These are phyloP conservation scores for Nannochloropsis salina DNA, from an alignment of 108 stramenopile species.

Conservation along the genomic window DNA sequence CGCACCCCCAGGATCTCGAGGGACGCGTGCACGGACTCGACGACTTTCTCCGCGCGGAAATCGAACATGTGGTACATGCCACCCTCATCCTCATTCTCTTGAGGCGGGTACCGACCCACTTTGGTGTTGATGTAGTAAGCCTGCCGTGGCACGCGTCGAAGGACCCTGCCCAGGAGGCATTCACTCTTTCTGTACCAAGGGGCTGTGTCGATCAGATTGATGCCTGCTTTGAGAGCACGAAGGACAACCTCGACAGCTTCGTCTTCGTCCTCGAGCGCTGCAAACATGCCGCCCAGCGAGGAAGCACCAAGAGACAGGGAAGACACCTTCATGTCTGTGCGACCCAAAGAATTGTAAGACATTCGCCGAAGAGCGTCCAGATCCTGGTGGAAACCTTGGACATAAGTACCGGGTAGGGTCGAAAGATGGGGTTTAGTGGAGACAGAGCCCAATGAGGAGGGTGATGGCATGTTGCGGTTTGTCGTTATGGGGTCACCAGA, in stretches of 20 bases:
- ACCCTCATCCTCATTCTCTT: not conserved
- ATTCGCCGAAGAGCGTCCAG: not conserved
- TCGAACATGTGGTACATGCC: not conserved
- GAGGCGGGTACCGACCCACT: not conserved
- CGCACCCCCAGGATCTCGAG: not conserved
- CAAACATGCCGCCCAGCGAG: not conserved
- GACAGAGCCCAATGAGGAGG: no score
- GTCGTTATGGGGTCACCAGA: no score
- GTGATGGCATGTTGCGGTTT: no score
- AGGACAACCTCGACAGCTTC: not conserved
- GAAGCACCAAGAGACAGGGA: not conserved
- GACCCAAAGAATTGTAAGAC: not conserved
- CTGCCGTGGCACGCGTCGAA: not conserved
- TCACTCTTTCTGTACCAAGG: not conserved
- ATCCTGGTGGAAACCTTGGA: not conserved
- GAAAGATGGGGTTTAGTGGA: not conserved
- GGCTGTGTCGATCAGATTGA: not conserved
- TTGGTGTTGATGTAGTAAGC: slow-evolving; percentile 18
- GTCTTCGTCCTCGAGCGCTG: not conserved
- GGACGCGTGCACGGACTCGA: not conserved
- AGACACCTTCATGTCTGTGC: not conserved
- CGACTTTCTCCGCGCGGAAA: not conserved
- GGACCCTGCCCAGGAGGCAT: not conserved
- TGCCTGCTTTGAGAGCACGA: not conserved
- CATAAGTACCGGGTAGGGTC: not conserved